Evolutionary conservation across 805 yeast species (phyloP).

Genomic region (Schizosaccharomyces japonicus): DNA sequence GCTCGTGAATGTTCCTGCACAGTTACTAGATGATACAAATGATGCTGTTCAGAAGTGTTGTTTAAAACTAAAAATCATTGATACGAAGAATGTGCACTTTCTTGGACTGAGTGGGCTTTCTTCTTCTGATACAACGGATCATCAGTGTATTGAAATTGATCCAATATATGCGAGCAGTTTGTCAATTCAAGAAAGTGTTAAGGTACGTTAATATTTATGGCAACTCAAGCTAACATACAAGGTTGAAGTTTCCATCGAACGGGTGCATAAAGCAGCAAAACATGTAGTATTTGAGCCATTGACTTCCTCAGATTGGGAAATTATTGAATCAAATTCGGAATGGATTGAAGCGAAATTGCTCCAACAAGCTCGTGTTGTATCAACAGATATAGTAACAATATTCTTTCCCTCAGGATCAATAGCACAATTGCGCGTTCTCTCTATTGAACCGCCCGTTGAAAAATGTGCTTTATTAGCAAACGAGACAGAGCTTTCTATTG

Average conservation of each 20-base stretch:
- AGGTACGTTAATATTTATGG: background rate
- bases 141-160: background rate
- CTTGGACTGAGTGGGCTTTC: background rate
- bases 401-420: background rate
- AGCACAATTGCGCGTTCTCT: background rate
- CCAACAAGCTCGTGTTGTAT: background rate
- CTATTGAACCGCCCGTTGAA: background rate
- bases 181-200: background rate
- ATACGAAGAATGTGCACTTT: background rate
- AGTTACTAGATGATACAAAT: background rate
- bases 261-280: background rate
- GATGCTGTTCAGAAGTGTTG: background rate
- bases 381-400: background rate
- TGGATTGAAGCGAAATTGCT: background rate
- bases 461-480: too few species aligned
- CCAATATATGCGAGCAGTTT: background rate
- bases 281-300: background rate
- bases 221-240: background rate
- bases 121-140: background rate
- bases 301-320: conserved; percentile 1
- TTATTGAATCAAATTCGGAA: background rate
- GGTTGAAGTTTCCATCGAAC: background rate
- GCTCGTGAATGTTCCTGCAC: background rate
- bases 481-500: too few species aligned
- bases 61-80: background rate